Percentiles rank a stretch among this genome's conserved stretches.
These are phyloP conservation scores for Berberis vulgaris DNA, from an alignment of 164 flowering plant genomes.

Conservation along the genomic window DNA sequence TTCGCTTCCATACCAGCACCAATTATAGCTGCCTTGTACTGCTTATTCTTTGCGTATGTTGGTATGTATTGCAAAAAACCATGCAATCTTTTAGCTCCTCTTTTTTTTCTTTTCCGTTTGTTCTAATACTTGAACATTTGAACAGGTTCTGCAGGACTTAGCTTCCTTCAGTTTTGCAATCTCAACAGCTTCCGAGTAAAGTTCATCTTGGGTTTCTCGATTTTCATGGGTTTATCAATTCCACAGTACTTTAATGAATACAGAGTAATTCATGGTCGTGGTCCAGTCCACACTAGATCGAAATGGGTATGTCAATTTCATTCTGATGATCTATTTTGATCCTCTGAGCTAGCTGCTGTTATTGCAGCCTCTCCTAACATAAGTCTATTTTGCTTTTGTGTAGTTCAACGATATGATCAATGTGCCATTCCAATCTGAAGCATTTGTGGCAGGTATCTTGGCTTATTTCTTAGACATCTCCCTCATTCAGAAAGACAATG, in stretches of 20 bases:
- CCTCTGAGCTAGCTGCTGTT: not conserved
- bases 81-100: not conserved
- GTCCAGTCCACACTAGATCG: slow-evolving; percentile 66
- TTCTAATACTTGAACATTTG: not conserved
- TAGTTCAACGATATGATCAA: slow-evolving; percentile 86
- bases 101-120: not conserved
- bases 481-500: slow-evolving; percentile 17
- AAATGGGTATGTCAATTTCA: slow-evolving; percentile 57
- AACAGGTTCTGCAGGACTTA: slow-evolving; percentile 67
- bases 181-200: slow-evolving; percentile 70
- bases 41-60: slow-evolving; percentile 75
- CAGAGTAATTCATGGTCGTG: slow-evolving; percentile 38
- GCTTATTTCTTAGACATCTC: slow-evolving; percentile 54
- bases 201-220: slow-evolving; percentile 70
- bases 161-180: slow-evolving; percentile 82
- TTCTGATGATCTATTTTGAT: not conserved
- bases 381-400: slow-evolving; percentile 1
- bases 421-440: slow-evolving; percentile 63
- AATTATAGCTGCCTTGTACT: slow-evolving; percentile 57
- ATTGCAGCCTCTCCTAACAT: not conserved
- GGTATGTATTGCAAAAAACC: slow-evolving; percentile 38
- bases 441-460: slow-evolving; percentile 60
- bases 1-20: slow-evolving; percentile 79
- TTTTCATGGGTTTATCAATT: slow-evolving; percentile 78
- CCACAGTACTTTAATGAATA: slow-evolving; percentile 81